Conservation (phyloP, 768 basidiomycete genomes). For the Leucocoprinus leucothites region DNA sequence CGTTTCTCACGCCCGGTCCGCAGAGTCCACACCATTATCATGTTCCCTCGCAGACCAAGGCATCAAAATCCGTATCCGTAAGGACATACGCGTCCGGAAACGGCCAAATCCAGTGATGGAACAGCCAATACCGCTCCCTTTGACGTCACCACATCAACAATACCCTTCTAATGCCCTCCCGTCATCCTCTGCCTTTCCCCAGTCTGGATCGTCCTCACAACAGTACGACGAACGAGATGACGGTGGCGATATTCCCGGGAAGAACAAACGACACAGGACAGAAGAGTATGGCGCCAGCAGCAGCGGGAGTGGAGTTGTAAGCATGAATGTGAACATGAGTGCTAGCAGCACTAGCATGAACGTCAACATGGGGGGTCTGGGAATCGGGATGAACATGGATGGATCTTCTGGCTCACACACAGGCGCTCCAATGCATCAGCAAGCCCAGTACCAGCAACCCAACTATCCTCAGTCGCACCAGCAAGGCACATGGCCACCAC, state of each 20-base stretch:
- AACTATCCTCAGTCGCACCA: constrained; percentile 11
- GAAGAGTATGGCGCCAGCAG: constrained; percentile 22
- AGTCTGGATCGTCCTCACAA: background rate
- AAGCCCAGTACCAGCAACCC: constrained; percentile 13
- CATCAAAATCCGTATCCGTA: constrained; percentile 91
- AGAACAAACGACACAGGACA: constrained; percentile 33
- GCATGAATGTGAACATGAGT: constrained; percentile 21
- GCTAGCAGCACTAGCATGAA: background rate
- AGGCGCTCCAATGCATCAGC: constrained; percentile 24
- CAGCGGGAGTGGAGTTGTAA: background rate
- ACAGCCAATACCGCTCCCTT: constrained; percentile 24
- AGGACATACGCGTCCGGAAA: constrained; percentile 85
- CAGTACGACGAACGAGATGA: constrained; percentile 23
- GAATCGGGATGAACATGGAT: constrained; percentile 20
- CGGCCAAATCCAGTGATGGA: constrained; percentile 46
- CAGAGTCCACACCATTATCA: constrained; percentile 87
- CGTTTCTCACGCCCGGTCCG: constrained; percentile 8
- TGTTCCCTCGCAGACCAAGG: constrained; percentile 93
- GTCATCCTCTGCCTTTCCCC: background rate
- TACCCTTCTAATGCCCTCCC: constrained; percentile 25
- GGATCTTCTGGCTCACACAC: constrained; percentile 7
- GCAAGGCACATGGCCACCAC: constrained; percentile 26
- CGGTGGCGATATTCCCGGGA: constrained; percentile 23
- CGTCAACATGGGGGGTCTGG: background rate
- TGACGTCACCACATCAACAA: constrained; percentile 18